A percentile compares a stretch with the other conserved stretches of the same genome.
Conservation (phyloP, 441 rosid genomes). For the Macaranga tanarius region DNA sequence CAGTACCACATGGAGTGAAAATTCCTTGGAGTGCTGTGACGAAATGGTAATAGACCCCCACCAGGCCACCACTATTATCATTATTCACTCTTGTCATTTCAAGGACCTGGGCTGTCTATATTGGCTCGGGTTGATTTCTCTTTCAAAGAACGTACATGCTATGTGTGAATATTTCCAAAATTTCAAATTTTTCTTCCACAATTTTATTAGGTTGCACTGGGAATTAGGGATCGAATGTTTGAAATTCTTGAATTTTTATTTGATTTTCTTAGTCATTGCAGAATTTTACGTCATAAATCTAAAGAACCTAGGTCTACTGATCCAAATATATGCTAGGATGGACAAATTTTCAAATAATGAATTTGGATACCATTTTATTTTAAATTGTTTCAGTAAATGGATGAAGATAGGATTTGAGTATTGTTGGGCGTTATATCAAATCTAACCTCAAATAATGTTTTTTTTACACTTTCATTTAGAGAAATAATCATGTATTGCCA, state of each 20-base stretch:
- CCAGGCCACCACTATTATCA: background rate
- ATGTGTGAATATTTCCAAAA: background rate
- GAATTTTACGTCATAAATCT: background rate
- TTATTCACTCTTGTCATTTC: conserved; percentile 1
- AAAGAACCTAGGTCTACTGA: background rate
- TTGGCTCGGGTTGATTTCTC: background rate
- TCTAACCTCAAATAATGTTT: background rate
- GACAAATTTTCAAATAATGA: too few relatives aligned
- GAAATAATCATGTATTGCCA: background rate
- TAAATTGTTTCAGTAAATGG: too few relatives aligned
- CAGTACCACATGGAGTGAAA: background rate
- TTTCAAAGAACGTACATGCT: background rate
- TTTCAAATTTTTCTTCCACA: background rate
- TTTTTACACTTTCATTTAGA: background rate
- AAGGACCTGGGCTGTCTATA: background rate
- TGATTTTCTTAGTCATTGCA: background rate
- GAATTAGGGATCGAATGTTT: background rate
- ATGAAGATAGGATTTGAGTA: background rate
- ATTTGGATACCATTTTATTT: too few relatives aligned
- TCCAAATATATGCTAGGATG: too few relatives aligned
- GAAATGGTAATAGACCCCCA: background rate
- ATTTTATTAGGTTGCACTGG: background rate
- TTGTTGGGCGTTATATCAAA: background rate
- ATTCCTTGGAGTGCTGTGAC: background rate
- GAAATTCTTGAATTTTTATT: background rate